Percentiles rank a stretch among this genome's conserved stretches.
phyloP scores from a whole-genome alignment of 2,329 filamentous ascomycete species.

The Talaromyces atroroseus region DNA sequence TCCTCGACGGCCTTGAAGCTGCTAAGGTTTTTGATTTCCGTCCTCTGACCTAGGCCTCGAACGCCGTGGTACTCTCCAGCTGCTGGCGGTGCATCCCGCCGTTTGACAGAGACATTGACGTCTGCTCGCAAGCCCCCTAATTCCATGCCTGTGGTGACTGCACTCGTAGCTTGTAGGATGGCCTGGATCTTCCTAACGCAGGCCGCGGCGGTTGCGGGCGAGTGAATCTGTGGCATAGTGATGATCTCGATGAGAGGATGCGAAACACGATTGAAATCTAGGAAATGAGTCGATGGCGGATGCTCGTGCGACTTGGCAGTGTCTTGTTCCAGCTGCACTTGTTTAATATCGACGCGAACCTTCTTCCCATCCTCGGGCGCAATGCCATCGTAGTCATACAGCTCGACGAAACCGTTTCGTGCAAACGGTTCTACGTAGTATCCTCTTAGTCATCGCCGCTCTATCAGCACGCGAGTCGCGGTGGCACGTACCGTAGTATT shows the following conservation, averaged over 20 bases:
- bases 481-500: slow-evolving; percentile 64
- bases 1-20: slow-evolving; percentile 95
- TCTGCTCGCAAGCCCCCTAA: slow-evolving; percentile 84
- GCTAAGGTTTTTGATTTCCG: slow-evolving; percentile 95
- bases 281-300: slow-evolving; percentile 64
- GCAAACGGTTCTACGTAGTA: slow-evolving; percentile 51
- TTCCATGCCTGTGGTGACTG: slow-evolving; percentile 90
- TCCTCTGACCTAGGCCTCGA: slow-evolving; percentile 70
- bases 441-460: not conserved
- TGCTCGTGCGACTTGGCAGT: slow-evolving; percentile 89
- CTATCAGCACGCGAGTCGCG: not conserved
- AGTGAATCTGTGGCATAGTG: slow-evolving; percentile 80
- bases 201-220: slow-evolving; percentile 79
- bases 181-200: slow-evolving; percentile 84
- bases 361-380: slow-evolving; percentile 64
- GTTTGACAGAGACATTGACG: slow-evolving; percentile 83
- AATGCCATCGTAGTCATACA: slow-evolving; percentile 73
- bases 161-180: slow-evolving; percentile 71
- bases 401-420: slow-evolving; percentile 63
- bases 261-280: slow-evolving; percentile 92
- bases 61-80: slow-evolving; percentile 52
- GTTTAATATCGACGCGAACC: slow-evolving; percentile 77
- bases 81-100: slow-evolving; percentile 46
- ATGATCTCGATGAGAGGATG: slow-evolving; percentile 93
- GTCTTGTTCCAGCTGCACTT: slow-evolving; percentile 96